Evolutionary conservation across 1,284 basidiomycete species (phyloP), one percentile per base, ranked within the genome.

Genomic region (Sporisorium scitamineum): DNA sequence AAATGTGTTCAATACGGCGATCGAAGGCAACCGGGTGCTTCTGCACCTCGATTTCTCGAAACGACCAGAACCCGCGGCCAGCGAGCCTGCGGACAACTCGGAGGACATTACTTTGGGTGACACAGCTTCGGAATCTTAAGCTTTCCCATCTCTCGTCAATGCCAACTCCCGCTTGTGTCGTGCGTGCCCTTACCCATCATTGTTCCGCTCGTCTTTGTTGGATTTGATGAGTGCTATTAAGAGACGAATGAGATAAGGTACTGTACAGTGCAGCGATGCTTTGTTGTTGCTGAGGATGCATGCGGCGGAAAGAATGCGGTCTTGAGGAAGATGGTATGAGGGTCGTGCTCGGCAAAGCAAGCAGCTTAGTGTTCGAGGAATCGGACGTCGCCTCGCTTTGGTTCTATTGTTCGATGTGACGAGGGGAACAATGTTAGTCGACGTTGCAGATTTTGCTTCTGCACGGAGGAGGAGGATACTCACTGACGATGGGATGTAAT

Each of bases 401-500:
- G 81, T 44, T 79, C 81, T 83, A 65, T 61, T 5, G 37, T 44
- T n/a, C 7, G 44, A 42, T n/a, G 6, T 18, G n/a, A 3, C 3
- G 20, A 5, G 24, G 37, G 11, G 14, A 13, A n/a, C 3, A 7
- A 27, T 14, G 32, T 52, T 16, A 61, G 59, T 13, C 22, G 42
- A n/a, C 22, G 13, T 32, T 27, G 24, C 59, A 53, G 16, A 13
- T 8, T 22, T 22, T 10, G 34, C 13, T 7, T n/a, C 20, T 16
- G 18, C 3, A n/a, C 11, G 3, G 26, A 8, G 11, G 42, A 14
- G 26, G 6, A 5, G 7, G 27, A 58, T 50, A 73, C 84, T 80
- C 63, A 85, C 84, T 79, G 68, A 85, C 83, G 58, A 85, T 67
- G 16, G 83, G 84, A 75, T 85, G 83, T 9, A 84, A 65, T 50